A percentile compares a stretch with the other conserved stretches of the same genome.
Conservation (phyloP, 2,329 filamentous ascomycete genomes). For the Aspergillus sp. region DNA sequence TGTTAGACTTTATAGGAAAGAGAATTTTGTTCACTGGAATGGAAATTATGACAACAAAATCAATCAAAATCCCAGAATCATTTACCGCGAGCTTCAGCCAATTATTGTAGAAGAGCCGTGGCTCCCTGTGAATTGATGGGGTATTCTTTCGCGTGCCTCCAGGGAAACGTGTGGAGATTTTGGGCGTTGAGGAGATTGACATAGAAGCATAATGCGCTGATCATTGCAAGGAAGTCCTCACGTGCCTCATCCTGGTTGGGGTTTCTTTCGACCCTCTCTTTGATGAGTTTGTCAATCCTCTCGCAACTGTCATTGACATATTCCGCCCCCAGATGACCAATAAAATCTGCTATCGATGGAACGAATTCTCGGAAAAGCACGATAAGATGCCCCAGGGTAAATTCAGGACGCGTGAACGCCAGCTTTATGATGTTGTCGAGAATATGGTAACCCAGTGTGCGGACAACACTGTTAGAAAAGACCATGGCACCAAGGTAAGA, state of each 20-base stretch:
- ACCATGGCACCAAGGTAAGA: constrained; percentile 19
- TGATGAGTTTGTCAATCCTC: constrained; percentile 8
- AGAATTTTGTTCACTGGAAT: no score
- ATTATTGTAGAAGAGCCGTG: no score
- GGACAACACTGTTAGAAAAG: constrained; percentile 14
- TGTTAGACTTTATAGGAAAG: no score
- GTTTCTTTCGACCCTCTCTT: constrained; percentile 4
- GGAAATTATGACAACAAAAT: no score
- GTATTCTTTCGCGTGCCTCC: constrained; percentile 16
- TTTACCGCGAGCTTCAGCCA: no score
- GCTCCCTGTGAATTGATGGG: background rate
- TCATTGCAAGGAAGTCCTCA: constrained; percentile 18
- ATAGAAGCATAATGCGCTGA: constrained; percentile 17
- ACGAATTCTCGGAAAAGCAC: constrained; percentile 14
- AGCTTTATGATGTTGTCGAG: constrained; percentile 17
- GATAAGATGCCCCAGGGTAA: constrained; percentile 14
- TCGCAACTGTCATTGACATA: constrained; percentile 5
- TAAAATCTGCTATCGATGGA: constrained; percentile 12
- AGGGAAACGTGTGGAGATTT: constrained; percentile 19
- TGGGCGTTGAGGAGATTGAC: constrained; percentile 20
- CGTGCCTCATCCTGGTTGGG: constrained; percentile 11
- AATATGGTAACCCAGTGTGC: constrained; percentile 16
- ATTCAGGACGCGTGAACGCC: constrained; percentile 13
- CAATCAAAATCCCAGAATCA: no score
- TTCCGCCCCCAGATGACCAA: constrained; percentile 12